Evolutionary conservation across 345 rosid genomes (phyloP).

Genomic region (Combretum micranthum): DNA sequence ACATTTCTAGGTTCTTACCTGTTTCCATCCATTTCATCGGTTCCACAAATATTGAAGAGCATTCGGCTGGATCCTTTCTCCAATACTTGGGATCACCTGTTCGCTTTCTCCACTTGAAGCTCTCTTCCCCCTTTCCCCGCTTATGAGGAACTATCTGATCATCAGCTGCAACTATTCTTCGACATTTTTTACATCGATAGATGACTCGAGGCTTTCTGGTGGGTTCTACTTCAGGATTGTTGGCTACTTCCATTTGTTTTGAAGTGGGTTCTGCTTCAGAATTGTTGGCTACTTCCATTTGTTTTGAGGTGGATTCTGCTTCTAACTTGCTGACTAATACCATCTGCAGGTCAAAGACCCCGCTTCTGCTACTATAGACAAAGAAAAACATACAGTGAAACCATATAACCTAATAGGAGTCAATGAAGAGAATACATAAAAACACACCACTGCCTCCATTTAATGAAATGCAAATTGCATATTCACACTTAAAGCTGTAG

Average conservation of each 20-base stretch:
- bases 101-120: slow-evolving; percentile 76
- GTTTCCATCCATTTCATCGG: slow-evolving; percentile 96
- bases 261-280: neutral
- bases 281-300: too few species aligned
- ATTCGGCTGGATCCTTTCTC: slow-evolving; percentile 31
- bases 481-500: too few species aligned
- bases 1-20: slow-evolving; percentile 19
- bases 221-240: slow-evolving; percentile 16
- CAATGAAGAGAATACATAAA: too few species aligned
- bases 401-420: too few species aligned
- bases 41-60: slow-evolving; percentile 81
- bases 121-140: slow-evolving; percentile 66
- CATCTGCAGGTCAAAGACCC: too few species aligned
- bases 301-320: too few species aligned
- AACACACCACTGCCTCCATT: too few species aligned
- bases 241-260: slow-evolving; percentile 21
- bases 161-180: slow-evolving; percentile 68
- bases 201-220: slow-evolving; percentile 38
- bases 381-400: too few species aligned
- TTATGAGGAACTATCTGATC: slow-evolving; percentile 60
- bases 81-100: slow-evolving; percentile 24
- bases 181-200: slow-evolving; percentile 78
- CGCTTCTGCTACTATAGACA: too few species aligned
- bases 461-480: too few species aligned
- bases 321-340: too few species aligned